Percentiles rank a stretch among this genome's conserved stretches.
These are phyloP conservation scores for Monosporascus sp. DNA, from an alignment of 2,329 filamentous ascomycete genomes.

Conservation along the genomic window DNA sequence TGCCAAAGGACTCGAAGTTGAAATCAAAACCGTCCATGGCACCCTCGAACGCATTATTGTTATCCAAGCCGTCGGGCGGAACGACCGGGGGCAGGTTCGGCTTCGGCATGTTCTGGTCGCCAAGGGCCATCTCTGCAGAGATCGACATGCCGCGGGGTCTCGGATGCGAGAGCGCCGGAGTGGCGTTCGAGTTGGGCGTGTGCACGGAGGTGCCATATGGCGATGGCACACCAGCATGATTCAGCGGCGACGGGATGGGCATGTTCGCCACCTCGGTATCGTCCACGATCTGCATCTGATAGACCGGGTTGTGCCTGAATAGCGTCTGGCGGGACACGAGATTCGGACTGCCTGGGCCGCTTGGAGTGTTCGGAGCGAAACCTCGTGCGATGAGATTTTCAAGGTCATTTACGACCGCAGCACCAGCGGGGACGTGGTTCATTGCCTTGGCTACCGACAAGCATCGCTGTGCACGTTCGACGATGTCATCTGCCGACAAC, in stretches of 20 bases:
- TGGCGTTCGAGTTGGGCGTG: slow-evolving; percentile 17
- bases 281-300: slow-evolving; percentile 26
- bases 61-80: slow-evolving; percentile 33
- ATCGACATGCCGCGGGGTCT: slow-evolving; percentile 16
- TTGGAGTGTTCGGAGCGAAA: slow-evolving; percentile 28
- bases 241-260: slow-evolving; percentile 21
- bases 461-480: slow-evolving; percentile 46
- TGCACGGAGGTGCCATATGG: slow-evolving; percentile 17
- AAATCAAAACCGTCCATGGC: slow-evolving; percentile 41
- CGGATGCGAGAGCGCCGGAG: slow-evolving; percentile 12
- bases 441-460: slow-evolving; percentile 45
- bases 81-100: slow-evolving; percentile 24
- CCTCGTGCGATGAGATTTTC: slow-evolving; percentile 46
- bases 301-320: slow-evolving; percentile 18
- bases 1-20: slow-evolving; percentile 39
- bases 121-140: slow-evolving; percentile 17
- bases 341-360: slow-evolving; percentile 18
- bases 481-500: slow-evolving; percentile 39
- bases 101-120: slow-evolving; percentile 22
- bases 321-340: slow-evolving; percentile 19
- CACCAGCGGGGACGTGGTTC: slow-evolving; percentile 44
- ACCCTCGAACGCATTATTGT: slow-evolving; percentile 47
- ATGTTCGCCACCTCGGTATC: slow-evolving; percentile 23
- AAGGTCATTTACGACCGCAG: slow-evolving; percentile 44
- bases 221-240: slow-evolving; percentile 15